A percentile compares a stretch with the other conserved stretches of the same genome.
phyloP scores from a whole-genome alignment of 139 green algal species.

The Volvox africanus region DNA sequence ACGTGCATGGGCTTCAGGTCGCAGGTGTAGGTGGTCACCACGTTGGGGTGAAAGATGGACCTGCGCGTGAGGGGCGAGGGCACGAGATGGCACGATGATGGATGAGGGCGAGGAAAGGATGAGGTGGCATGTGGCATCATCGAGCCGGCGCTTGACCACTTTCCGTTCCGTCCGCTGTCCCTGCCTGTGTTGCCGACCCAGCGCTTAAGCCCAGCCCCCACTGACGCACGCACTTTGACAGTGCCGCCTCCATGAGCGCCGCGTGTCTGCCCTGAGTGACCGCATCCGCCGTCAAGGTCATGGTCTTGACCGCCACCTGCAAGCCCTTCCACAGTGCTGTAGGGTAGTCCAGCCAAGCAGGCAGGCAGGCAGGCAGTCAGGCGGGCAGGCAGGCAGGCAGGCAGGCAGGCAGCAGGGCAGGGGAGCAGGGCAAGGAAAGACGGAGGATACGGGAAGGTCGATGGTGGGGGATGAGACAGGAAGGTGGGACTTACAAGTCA shows the following conservation, averaged over 20 bases:
- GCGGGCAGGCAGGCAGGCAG: neutral
- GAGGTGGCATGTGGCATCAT: neutral
- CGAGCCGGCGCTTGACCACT: too few relatives aligned
- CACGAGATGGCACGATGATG: neutral
- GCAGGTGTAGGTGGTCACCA: slow-evolving; percentile 56
- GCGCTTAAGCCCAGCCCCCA: neutral
- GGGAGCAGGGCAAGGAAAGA: neutral
- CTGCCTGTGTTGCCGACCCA: neutral
- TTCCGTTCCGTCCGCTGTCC: too few relatives aligned
- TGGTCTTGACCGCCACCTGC: slow-evolving; percentile 45
- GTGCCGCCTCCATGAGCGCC: slow-evolving; percentile 52
- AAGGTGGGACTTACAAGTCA: too few relatives aligned
- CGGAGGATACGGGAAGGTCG: too few relatives aligned
- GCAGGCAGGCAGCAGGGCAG: neutral
- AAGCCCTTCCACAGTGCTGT: slow-evolving; percentile 45
- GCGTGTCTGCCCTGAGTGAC: slow-evolving; percentile 44
- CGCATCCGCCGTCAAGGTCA: slow-evolving; percentile 37
- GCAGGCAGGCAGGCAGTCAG: neutral
- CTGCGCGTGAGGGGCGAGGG: too few relatives aligned
- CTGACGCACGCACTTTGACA: slow-evolving; percentile 34
- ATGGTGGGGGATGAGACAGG: too few relatives aligned
- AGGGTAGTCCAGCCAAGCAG: neutral
- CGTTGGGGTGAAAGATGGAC: slow-evolving; percentile 54
- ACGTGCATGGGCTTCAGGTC: slow-evolving; percentile 55
- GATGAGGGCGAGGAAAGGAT: neutral